These are phyloP conservation scores for Backusella parvicylindrica DNA, from an alignment of 192 early-diverging fungal species.

Conservation along the genomic window DNA sequence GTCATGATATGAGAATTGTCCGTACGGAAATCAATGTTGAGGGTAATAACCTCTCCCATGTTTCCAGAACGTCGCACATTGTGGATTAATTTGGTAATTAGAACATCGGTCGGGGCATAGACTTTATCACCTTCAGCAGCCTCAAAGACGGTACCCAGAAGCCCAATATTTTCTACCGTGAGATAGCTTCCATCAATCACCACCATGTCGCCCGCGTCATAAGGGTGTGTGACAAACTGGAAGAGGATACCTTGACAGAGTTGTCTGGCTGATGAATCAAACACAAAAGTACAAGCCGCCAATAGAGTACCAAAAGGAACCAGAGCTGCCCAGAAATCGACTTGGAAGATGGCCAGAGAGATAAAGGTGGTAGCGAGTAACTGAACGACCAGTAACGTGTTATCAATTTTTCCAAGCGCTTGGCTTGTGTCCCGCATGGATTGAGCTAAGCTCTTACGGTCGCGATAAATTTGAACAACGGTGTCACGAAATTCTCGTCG, in stretches of 20 bases:
- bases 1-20: conserved; percentile 55
- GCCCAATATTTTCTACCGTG: conserved; percentile 73
- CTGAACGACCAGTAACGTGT: conserved; percentile 54
- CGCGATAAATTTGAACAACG: conserved; percentile 81
- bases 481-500: conserved; percentile 78
- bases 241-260: conserved; percentile 82
- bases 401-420: conserved; percentile 77
- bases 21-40: conserved; percentile 72
- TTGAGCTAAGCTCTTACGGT: conserved; percentile 65
- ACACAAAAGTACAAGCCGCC: conserved; percentile 76
- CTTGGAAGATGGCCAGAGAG: conserved; percentile 43
- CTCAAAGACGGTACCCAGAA: conserved; percentile 80
- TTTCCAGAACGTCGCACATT: conserved; percentile 69
- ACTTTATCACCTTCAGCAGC: conserved; percentile 76
- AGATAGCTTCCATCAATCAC: conserved; percentile 62
- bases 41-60: conserved; percentile 49
- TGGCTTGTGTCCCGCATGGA: conserved; percentile 78
- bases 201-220: conserved; percentile 77
- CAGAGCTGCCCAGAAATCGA: conserved; percentile 24
- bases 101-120: conserved; percentile 68
- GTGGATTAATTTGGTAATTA: conserved; percentile 63
- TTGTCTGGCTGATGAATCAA: conserved; percentile 73
- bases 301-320: conserved; percentile 40
- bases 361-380: conserved; percentile 54
- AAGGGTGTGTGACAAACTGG: conserved; percentile 75